Evolutionary conservation across 148 eudicot species (phyloP).

Genomic region (Simmondsia chinensis): DNA sequence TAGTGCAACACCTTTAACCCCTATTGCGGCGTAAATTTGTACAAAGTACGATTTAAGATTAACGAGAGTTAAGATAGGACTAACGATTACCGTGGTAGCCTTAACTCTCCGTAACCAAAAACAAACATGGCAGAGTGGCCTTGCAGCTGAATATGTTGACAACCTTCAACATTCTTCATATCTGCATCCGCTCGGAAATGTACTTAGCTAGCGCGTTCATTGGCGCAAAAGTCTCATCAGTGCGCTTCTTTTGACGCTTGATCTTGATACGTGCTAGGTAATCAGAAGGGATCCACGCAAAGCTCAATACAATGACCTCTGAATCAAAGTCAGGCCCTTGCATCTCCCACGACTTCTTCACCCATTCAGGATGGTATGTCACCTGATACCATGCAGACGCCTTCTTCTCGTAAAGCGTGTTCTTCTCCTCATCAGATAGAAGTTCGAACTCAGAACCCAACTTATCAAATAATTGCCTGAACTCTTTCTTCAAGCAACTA

Average conservation of each 20-base stretch:
- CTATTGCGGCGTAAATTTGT: too few relatives aligned
- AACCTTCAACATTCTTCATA: slow-evolving; percentile 15
- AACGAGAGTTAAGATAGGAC: too few relatives aligned
- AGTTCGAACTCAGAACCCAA: slow-evolving; percentile 27
- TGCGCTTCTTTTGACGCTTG: slow-evolving; percentile 11
- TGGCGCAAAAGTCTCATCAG: slow-evolving; percentile 30
- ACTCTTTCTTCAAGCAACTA: slow-evolving; percentile 56
- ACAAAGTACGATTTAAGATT: too few relatives aligned
- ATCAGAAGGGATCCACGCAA: slow-evolving; percentile 86
- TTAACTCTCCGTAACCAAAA: too few relatives aligned
- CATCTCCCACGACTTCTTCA: slow-evolving; percentile 29
- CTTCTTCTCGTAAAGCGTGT: slow-evolving; percentile 48
- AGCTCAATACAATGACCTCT: slow-evolving; percentile 50
- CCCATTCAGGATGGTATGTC: slow-evolving; percentile 59
- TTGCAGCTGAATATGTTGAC: slow-evolving; percentile 21
- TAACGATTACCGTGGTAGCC: too few relatives aligned
- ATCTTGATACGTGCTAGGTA: slow-evolving; percentile 80
- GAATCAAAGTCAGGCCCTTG: slow-evolving; percentile 36
- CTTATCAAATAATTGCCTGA: slow-evolving; percentile 54
- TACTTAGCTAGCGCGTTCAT: slow-evolving; percentile 53
- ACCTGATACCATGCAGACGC: slow-evolving; percentile 96
- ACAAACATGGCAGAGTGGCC: slow-evolving; percentile 62
- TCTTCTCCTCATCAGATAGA: slow-evolving; percentile 46
- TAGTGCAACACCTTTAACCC: too few relatives aligned
- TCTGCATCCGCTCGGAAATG: slow-evolving; percentile 40